Percentiles rank a stretch among this genome's conserved stretches.
Conservation (phyloP, 129 eudicot genomes). For the Smallanthus sonchifolius region DNA sequence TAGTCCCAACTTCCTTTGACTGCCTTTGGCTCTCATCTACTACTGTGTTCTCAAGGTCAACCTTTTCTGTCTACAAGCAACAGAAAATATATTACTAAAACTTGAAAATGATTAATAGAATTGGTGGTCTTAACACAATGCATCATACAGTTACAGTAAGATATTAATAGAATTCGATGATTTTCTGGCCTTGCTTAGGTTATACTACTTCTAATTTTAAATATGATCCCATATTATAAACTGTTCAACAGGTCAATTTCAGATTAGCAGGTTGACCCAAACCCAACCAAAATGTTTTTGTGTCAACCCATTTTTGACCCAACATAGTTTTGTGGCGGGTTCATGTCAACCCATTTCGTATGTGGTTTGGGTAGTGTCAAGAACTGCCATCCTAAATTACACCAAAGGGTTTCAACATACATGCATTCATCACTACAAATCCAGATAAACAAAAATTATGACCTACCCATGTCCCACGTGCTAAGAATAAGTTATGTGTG, state of each 20-base stretch:
- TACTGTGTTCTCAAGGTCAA: conserved; percentile 97
- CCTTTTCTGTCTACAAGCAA: conserved; percentile 89
- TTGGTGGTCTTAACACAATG: background rate
- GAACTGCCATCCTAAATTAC: background rate
- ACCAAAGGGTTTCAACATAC: conserved; percentile 9
- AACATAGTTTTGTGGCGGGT: background rate
- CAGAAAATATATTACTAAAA: conserved; percentile 12
- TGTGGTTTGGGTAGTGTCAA: too few relatives aligned
- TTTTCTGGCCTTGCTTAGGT: background rate
- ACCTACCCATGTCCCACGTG: background rate
- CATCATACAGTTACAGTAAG: conserved; percentile 6
- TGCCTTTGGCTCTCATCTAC: conserved; percentile 96
- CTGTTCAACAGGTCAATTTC: background rate
- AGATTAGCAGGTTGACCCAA: background rate
- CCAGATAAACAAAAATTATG: background rate
- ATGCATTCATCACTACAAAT: background rate
- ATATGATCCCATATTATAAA: background rate
- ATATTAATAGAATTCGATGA: background rate
- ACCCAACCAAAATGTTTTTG: background rate
- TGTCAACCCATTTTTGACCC: background rate
- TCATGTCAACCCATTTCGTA: background rate
- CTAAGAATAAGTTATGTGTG: background rate
- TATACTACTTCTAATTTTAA: background rate
- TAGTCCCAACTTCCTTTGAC: conserved; percentile 54
- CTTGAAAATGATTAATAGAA: conserved; percentile 9